phyloP scores from a whole-genome alignment of 2,329 filamentous ascomycete genomes.

The Blumeriella jaapii region DNA sequence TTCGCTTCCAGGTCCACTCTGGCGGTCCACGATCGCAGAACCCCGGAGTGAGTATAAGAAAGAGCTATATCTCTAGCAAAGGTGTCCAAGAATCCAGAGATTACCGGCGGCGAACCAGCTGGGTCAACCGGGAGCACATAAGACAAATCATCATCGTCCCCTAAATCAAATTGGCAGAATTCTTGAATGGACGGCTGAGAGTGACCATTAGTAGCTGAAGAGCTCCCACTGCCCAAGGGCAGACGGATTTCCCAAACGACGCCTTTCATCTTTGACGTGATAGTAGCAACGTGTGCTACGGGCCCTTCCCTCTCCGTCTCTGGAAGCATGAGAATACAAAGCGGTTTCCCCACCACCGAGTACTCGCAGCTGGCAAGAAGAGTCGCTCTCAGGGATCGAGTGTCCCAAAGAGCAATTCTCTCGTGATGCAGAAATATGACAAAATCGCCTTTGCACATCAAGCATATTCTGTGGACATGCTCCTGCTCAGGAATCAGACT shows the following conservation, averaged over 20 bases:
- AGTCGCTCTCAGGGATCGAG: conserved; percentile 45
- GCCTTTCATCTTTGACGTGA: conserved; percentile 67
- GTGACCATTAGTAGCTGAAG: conserved; percentile 28
- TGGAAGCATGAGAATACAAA: conserved; percentile 71
- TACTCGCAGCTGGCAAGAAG: conserved; percentile 50
- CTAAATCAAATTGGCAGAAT: conserved; percentile 61
- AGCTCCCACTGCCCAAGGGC: conserved; percentile 34
- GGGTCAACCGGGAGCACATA: conserved; percentile 77
- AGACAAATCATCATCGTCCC: conserved; percentile 44
- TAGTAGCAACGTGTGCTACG: conserved; percentile 64
- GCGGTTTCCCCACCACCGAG: conserved; percentile 53
- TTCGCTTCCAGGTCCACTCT: conserved; percentile 49
- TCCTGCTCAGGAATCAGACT: conserved; percentile 55
- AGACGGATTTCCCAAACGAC: conserved; percentile 70
- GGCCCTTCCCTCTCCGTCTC: conserved; percentile 40
- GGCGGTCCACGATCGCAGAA: conserved; percentile 77
- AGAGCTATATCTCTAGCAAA: conserved; percentile 80
- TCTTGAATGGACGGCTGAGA: conserved; percentile 40
- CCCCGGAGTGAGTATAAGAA: conserved; percentile 66
- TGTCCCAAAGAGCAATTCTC: conserved; percentile 69
- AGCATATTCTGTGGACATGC: conserved; percentile 69
- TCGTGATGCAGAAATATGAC: conserved; percentile 68
- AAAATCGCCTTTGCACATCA: conserved; percentile 67
- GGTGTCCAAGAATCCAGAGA: conserved; percentile 71
- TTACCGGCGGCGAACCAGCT: conserved; percentile 59